Conservation (phyloP, 2,329 filamentous ascomycete species). For the Nemania sp. region DNA sequence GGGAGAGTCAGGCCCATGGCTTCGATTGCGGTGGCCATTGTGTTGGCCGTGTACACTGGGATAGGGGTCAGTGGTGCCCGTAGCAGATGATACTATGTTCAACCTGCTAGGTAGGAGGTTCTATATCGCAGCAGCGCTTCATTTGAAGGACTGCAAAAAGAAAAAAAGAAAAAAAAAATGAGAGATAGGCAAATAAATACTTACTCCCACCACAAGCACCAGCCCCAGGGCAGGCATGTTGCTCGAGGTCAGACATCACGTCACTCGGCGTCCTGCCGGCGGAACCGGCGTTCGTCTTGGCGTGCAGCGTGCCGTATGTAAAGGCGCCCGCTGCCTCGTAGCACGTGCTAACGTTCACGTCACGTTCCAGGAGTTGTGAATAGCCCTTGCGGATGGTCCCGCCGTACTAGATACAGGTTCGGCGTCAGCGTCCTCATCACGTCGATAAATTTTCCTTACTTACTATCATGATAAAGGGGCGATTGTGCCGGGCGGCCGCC, state of each 20-base stretch:
- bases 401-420: slow-evolving; percentile 60
- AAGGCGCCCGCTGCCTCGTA: slow-evolving; percentile 87
- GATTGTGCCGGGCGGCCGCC: slow-evolving; percentile 87
- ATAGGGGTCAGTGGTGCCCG: not conserved
- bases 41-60: slow-evolving; percentile 85
- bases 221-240: slow-evolving; percentile 73
- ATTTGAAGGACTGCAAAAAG: no score
- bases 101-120: no score
- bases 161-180: not conserved
- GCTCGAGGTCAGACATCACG: slow-evolving; percentile 81
- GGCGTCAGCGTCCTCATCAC: not conserved
- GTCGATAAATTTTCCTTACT: slow-evolving; percentile 1
- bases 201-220: slow-evolving; percentile 70
- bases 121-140: no score
- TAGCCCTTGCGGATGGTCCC: slow-evolving; percentile 90
- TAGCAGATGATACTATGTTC: no score
- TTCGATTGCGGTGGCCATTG: slow-evolving; percentile 89
- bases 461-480: slow-evolving; percentile 85
- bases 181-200: not conserved
- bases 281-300: slow-evolving; percentile 63
- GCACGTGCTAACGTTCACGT: slow-evolving; percentile 86
- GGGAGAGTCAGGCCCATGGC: slow-evolving; percentile 83
- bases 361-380: slow-evolving; percentile 72
- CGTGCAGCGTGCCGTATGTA: slow-evolving; percentile 74
- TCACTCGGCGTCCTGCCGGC: slow-evolving; percentile 71